Conservation (phyloP, 805 yeast genomes). For the Suhomyces faveliae region DNA sequence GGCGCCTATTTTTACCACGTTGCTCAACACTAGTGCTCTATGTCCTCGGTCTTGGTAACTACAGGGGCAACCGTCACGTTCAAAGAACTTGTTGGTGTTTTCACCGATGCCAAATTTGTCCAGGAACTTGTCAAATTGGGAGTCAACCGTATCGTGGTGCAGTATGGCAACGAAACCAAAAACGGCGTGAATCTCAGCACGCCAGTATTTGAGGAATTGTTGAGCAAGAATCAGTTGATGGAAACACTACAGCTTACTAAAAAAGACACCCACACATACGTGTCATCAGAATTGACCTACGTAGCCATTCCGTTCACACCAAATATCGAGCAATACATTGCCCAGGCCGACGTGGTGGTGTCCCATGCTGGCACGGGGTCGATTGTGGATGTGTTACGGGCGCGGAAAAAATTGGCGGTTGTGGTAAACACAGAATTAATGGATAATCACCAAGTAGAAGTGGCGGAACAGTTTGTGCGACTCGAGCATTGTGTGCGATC, state of each 20-base stretch:
- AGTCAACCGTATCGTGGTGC: conserved; percentile 46
- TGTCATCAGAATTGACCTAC: background rate
- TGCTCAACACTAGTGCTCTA: background rate
- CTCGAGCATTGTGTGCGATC: conserved; percentile 5
- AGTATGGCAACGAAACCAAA: conserved; percentile 45
- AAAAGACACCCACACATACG: background rate
- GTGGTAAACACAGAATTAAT: conserved; percentile 70
- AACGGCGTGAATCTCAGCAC: conserved; percentile 22
- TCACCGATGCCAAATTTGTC: conserved; percentile 37
- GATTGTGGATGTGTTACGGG: conserved; percentile 70
- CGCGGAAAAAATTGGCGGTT: conserved; percentile 57
- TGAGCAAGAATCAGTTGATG: conserved; percentile 14
- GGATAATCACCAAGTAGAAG: conserved; percentile 84
- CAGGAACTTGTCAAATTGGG: conserved; percentile 32
- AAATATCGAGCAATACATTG: conserved; percentile 37
- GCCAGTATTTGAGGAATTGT: conserved; percentile 17
- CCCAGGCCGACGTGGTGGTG: conserved; percentile 56
- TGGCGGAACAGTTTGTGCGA: conserved; percentile 43
- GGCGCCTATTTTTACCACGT: background rate
- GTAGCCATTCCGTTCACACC: conserved; percentile 29
- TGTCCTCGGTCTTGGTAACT: conserved; percentile 51
- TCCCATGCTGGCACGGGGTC: conserved; percentile 95
- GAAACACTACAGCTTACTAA: conserved; percentile 9
- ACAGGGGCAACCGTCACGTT: conserved; percentile 94
- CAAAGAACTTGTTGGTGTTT: conserved; percentile 49